These are phyloP conservation scores for Metschnikowia picachoensis DNA, from an alignment of 805 yeast species.

Conservation along the genomic window DNA sequence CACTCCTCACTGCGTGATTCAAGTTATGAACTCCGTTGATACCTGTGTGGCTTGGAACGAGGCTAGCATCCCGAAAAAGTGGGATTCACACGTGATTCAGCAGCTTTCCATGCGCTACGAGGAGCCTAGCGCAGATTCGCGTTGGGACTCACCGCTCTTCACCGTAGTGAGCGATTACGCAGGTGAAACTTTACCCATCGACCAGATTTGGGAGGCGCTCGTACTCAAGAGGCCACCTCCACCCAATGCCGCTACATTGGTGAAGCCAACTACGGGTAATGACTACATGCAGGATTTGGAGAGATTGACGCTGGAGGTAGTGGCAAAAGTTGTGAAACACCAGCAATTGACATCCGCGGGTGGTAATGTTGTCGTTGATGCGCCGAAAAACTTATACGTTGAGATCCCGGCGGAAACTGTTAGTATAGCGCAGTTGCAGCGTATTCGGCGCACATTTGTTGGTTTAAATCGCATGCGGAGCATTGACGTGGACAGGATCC, in stretches of 20 bases:
- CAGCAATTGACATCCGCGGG: constrained; percentile 52
- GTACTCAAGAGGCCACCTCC: constrained; percentile 60
- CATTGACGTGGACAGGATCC: constrained; percentile 65
- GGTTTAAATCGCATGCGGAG: constrained; percentile 74
- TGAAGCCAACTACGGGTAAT: constrained; percentile 74
- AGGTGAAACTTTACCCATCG: constrained; percentile 54
- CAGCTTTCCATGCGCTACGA: constrained; percentile 83
- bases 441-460: constrained; percentile 82
- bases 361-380: constrained; percentile 46
- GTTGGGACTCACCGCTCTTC: constrained; percentile 95
- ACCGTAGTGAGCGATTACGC: constrained; percentile 52
- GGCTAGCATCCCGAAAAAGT: constrained; percentile 34
- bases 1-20: constrained; percentile 80
- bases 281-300: constrained; percentile 79
- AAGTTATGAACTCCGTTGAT: constrained; percentile 66
- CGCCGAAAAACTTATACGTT: constrained; percentile 43
- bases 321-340: constrained; percentile 57
- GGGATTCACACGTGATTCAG: constrained; percentile 64
- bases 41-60: constrained; percentile 62
- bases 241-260: constrained; percentile 80
- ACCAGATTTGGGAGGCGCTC: constrained; percentile 62
- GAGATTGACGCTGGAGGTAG: constrained; percentile 60
- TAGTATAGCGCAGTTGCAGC: constrained; percentile 73
- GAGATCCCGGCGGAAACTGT: constrained; percentile 61
- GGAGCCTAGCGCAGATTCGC: constrained; percentile 78